Base-by-base conservation (phyloP, 148 eudicot species). In the Vaccinium myrtillus region DNA sequence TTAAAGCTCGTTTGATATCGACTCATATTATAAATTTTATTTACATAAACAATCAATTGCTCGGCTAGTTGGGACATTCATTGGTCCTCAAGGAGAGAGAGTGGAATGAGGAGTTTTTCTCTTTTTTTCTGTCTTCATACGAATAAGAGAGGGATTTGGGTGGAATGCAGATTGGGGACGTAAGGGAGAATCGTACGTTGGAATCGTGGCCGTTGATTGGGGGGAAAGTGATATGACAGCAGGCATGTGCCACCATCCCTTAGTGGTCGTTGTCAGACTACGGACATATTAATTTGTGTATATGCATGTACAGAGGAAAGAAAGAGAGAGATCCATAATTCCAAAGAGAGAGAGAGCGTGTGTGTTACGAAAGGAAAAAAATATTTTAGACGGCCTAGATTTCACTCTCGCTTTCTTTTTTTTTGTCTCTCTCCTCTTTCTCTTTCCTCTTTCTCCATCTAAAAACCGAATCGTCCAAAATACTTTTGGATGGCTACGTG, bases 221-320 rank as follows among this genome's bases (percentile, higher is more conserved):
- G 58, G 81, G 30, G 53, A 50, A 13, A 81, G 74, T 86, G 95
- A 93, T 87, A 84, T 92, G 98, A 95, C 96, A 95, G 94, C 84
- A 89, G 65, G 98, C 99, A 97, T 95, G 96, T 97, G 98, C 95
- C 94, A 94, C 99, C 98, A 95, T 97, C 89, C 94, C 88, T 91
- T 93, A 94, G 93, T 94, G 95, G 99, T 97, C 98, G 85, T 94
- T 94, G 95, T 97, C 99, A 94, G 94, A 87, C 97, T 94, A 96
- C 97, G 98, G 94, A 92, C 79, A 54, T 82, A 82, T 55, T 74
- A 21, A 46, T 14, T 36, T 12, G 7, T 32, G 8, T 18, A 58
- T 9, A 81, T 49, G 14, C 3, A 21, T n/a, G 23, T 21, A 48
- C 23, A 46, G 7, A 1, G 53, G 8, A 23, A 19, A 67, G 32